Conservation (phyloP, 495 filamentous ascomycete genomes). For the Podospora anserina region DNA sequence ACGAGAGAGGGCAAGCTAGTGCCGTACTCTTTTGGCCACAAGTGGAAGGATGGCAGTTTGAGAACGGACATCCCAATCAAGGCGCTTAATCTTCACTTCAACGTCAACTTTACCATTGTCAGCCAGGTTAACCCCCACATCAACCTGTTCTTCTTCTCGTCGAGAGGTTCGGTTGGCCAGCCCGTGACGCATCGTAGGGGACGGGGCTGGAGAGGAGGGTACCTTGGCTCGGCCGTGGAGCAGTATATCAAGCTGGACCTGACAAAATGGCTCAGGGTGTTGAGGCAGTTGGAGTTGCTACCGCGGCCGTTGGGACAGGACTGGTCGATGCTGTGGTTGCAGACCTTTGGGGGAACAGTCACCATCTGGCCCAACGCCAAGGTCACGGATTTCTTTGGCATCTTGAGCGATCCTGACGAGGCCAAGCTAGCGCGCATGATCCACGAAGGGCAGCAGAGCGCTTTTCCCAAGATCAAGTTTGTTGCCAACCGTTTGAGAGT, state of each 20-base stretch:
- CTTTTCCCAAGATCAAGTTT: constrained; percentile 88
- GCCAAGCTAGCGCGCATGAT: constrained; percentile 82
- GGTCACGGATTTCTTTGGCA: constrained; percentile 74
- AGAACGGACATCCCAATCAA: constrained; percentile 95
- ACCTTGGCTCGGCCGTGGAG: constrained; percentile 84
- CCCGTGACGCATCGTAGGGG: constrained; percentile 93
- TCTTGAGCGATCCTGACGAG: constrained; percentile 75
- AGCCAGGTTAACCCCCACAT: constrained; percentile 96
- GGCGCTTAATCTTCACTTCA: constrained; percentile 91
- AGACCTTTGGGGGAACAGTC: constrained; percentile 89
- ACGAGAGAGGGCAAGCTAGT: constrained; percentile 64
- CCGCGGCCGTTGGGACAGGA: constrained; percentile 91
- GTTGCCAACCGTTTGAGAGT: constrained; percentile 80
- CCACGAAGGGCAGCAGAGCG: constrained; percentile 75
- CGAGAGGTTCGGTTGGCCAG: constrained; percentile 81
- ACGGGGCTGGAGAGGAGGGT: constrained; percentile 93
- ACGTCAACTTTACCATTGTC: constrained; percentile 95
- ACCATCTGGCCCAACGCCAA: constrained; percentile 88
- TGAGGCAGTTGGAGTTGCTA: constrained; percentile 86
- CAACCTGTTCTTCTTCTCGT: constrained; percentile 97
- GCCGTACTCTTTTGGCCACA: constrained; percentile 91
- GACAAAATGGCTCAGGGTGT: constrained; percentile 92
- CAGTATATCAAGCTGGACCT: constrained; percentile 94
- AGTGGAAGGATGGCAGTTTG: constrained; percentile 95
- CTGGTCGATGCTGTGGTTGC: constrained; percentile 93